A percentile compares a stretch with the other conserved stretches of the same genome.
Evolutionary conservation across 2,329 filamentous ascomycete species (phyloP).

Genomic region (Pseudogymnoascus sp.): DNA sequence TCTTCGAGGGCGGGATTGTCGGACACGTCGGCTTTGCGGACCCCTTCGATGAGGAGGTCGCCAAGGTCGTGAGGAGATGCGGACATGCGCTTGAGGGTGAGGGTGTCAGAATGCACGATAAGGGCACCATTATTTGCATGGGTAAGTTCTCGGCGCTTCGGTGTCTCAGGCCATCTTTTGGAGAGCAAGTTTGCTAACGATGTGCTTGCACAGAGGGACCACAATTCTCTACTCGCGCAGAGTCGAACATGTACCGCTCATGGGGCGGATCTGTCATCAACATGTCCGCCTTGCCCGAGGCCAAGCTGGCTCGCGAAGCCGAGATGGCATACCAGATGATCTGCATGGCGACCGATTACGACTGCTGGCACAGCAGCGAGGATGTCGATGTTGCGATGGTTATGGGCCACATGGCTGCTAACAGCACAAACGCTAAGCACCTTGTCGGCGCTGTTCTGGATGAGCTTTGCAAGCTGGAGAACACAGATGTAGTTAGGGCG

Average conservation of each 20-base stretch:
- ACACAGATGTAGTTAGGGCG: slow-evolving; percentile 66
- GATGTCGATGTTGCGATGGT: slow-evolving; percentile 96
- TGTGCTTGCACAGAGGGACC: slow-evolving; percentile 66
- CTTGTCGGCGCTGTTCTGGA: slow-evolving; percentile 84
- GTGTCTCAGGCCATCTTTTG: background rate
- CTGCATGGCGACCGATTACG: slow-evolving; percentile 98
- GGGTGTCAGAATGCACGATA: slow-evolving; percentile 74
- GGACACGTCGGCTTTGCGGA: slow-evolving; percentile 94
- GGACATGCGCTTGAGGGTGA: slow-evolving; percentile 72
- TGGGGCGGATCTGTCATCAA: slow-evolving; percentile 97
- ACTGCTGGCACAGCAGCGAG: slow-evolving; percentile 84
- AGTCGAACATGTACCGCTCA: slow-evolving; percentile 87
- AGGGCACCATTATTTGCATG: slow-evolving; percentile 86
- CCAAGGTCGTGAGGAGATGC: slow-evolving; percentile 68
- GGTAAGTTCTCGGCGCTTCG: slow-evolving; percentile 42
- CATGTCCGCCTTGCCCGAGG: slow-evolving; percentile 93
- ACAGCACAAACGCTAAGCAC: slow-evolving; percentile 76
- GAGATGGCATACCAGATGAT: slow-evolving; percentile 98
- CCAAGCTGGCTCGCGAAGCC: slow-evolving; percentile 91
- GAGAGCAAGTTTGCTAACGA: background rate
- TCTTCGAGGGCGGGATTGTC: slow-evolving; percentile 87
- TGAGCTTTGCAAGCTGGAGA: slow-evolving; percentile 70
- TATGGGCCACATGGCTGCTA: slow-evolving; percentile 91
- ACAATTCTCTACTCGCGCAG: slow-evolving; percentile 92
- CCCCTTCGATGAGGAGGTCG: slow-evolving; percentile 77